Evolutionary conservation across 345 rosid species (phyloP).

Genomic region (Lagerstroemia speciosa): DNA sequence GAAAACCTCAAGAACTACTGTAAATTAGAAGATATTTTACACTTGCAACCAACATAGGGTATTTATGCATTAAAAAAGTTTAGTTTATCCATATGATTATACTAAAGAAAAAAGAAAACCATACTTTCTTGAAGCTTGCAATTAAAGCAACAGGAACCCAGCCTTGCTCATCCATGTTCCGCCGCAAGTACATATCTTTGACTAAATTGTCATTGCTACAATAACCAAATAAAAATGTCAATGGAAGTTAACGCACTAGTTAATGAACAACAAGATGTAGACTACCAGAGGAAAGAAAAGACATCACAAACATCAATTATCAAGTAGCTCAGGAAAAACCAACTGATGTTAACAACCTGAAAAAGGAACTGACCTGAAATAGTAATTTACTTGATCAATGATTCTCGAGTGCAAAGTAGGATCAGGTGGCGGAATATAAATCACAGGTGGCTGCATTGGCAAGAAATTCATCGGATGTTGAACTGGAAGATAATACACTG

Average conservation of each 20-base stretch:
- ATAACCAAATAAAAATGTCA: conserved; percentile 14
- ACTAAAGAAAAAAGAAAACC: conserved; percentile 11
- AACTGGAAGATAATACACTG: conserved; percentile 32
- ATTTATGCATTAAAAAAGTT: not conserved
- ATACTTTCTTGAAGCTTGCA: conserved; percentile 78
- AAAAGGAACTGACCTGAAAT: conserved; percentile 31
- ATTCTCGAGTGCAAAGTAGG: conserved; percentile 13
- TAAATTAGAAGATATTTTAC: not conserved
- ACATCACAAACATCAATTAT: not conserved
- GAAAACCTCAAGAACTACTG: not conserved
- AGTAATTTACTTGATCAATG: conserved; percentile 19
- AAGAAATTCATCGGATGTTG: conserved; percentile 22
- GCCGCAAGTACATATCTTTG: conserved; percentile 67
- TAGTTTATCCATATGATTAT: not conserved
- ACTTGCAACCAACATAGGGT: not conserved
- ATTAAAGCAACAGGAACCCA: conserved; percentile 61
- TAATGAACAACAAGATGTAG: not conserved
- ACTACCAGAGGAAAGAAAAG: not conserved
- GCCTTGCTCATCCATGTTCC: conserved; percentile 82
- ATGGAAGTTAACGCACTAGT: conserved; percentile 14
- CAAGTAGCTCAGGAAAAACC: not conserved
- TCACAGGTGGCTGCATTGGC: conserved; percentile 14
- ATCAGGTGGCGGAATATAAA: conserved; percentile 8
- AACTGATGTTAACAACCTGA: not conserved
- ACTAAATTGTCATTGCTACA: conserved; percentile 79